Evolutionary conservation across 495 filamentous ascomycete genomes (phyloP).

Genomic region (Aspergillus avenaceus): DNA sequence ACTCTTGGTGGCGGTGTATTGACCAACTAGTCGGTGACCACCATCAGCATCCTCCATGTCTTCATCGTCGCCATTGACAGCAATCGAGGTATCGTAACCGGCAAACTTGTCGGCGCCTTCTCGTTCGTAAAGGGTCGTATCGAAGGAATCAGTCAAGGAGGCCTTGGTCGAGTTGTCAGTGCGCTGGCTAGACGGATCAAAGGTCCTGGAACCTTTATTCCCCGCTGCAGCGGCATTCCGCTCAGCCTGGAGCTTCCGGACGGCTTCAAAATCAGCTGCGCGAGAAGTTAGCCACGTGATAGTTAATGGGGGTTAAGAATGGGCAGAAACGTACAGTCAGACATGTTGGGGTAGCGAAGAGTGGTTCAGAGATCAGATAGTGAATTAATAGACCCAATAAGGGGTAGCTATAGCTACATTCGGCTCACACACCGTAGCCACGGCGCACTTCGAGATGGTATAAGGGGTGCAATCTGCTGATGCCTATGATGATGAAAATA

Average conservation of each 20-base stretch:
- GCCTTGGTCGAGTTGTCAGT: constrained; percentile 89
- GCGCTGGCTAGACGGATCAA: constrained; percentile 83
- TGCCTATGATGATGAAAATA: constrained; percentile 9
- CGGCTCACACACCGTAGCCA: constrained; percentile 32
- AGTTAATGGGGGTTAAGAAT: constrained; percentile 13
- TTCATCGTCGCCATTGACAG: constrained; percentile 75
- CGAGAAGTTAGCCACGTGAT: constrained; percentile 15
- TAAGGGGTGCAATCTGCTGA: constrained; percentile 14
- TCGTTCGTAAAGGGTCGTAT: constrained; percentile 87
- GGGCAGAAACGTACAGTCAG: constrained; percentile 49
- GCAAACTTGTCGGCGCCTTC: constrained; percentile 77
- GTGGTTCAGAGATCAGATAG: constrained; percentile 20
- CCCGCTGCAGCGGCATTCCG: constrained; percentile 79
- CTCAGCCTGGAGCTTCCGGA: constrained; percentile 83
- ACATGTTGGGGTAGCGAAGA: constrained; percentile 44
- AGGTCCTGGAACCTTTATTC: constrained; percentile 83
- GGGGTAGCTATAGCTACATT: constrained; percentile 38
- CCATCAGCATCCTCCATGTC: constrained; percentile 76
- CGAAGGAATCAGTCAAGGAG: constrained; percentile 90
- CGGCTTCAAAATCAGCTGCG: constrained; percentile 74
- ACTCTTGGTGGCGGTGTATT: constrained; percentile 88
- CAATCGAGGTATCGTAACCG: constrained; percentile 87
- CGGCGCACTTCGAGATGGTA: constrained; percentile 25
- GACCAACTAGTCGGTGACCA: constrained; percentile 78
- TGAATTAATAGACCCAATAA: constrained; percentile 27